phyloP scores from a whole-genome alignment of 2,329 filamentous ascomycete species.

The Cladobotryum mycophilum region DNA sequence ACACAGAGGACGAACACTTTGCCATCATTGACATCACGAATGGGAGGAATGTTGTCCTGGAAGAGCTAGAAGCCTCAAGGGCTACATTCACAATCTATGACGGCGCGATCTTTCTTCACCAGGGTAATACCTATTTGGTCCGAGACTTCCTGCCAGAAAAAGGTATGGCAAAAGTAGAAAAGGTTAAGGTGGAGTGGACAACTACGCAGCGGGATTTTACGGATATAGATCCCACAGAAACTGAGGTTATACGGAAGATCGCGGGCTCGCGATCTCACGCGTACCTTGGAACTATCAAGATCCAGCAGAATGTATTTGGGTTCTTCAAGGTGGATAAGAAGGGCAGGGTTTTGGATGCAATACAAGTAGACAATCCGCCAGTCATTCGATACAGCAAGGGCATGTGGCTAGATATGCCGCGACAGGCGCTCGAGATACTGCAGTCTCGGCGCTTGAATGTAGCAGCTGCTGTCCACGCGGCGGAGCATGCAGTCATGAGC shows the following conservation, averaged over 20 bases:
- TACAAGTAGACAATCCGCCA: conserved; percentile 88
- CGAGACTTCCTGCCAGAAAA: conserved; percentile 78
- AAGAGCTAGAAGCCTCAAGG: conserved; percentile 93
- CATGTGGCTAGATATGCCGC: conserved; percentile 92
- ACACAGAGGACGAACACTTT: conserved; percentile 85
- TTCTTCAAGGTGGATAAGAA: conserved; percentile 95
- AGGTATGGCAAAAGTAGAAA: conserved; percentile 79
- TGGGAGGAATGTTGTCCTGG: conserved; percentile 74
- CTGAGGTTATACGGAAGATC: conserved; percentile 76
- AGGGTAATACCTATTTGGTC: conserved; percentile 88
- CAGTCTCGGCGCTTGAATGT: conserved; percentile 66
- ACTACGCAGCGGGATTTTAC: conserved; percentile 91
- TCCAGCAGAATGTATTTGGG: conserved; percentile 84
- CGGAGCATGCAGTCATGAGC: conserved; percentile 82
- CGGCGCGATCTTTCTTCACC: conserved; percentile 92
- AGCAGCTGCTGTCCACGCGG: conserved; percentile 86
- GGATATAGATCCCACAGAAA: conserved; percentile 89
- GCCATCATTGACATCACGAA: conserved; percentile 86
- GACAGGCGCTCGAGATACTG: conserved; percentile 70
- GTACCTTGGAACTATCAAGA: conserved; percentile 80
- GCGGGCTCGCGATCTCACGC: conserved; percentile 57
- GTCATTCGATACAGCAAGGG: conserved; percentile 80
- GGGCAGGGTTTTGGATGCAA: conserved; percentile 79
- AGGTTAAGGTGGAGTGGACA: conserved; percentile 89
- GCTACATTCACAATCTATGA: conserved; percentile 96